Conservation (phyloP, 1,139 yeast species). For the Blastobotrys persicus region DNA sequence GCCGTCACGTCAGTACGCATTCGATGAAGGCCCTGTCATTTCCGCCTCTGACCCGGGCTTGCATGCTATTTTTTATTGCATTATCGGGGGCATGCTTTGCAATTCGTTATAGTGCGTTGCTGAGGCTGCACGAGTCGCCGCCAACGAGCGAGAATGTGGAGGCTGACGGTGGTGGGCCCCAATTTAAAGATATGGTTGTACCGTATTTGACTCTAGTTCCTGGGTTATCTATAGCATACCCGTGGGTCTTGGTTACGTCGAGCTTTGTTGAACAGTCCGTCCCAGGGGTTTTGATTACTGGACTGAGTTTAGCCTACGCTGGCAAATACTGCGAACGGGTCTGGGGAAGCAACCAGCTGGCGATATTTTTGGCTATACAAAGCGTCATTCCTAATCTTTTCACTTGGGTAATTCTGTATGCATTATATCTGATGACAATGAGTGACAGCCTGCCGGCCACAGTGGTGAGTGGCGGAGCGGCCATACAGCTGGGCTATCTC, state of each 20-base stretch:
- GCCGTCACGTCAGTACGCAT: too few species aligned
- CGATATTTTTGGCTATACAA: slow-evolving; percentile 55
- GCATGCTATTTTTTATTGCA: slow-evolving; percentile 34
- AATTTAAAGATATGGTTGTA: slow-evolving; percentile 43
- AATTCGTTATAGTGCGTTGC: slow-evolving; percentile 32
- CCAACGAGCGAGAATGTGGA: slow-evolving; percentile 9
- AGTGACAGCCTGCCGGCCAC: slow-evolving; percentile 17
- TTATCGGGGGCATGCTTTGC: slow-evolving; percentile 35
- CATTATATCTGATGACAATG: slow-evolving; percentile 17
- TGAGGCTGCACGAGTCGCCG: slow-evolving; percentile 1
- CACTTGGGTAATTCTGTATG: slow-evolving; percentile 11
- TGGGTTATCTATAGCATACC: slow-evolving; percentile 53
- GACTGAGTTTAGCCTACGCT: slow-evolving; percentile 52
- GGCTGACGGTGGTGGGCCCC: slow-evolving; percentile 13
- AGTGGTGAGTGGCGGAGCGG: slow-evolving; percentile 68
- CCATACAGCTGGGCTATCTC: slow-evolving; percentile 69
- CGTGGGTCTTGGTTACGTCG: slow-evolving; percentile 75
- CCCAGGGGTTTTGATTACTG: slow-evolving; percentile 50
- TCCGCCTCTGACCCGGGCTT: slow-evolving; percentile 44
- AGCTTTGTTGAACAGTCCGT: slow-evolving; percentile 67
- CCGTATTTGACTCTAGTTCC: slow-evolving; percentile 76
- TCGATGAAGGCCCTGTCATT: slow-evolving; percentile 25
- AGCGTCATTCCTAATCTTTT: slow-evolving; percentile 54
- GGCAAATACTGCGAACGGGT: slow-evolving; percentile 51
- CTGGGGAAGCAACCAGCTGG: slow-evolving; percentile 60